phyloP scores from a whole-genome alignment of 2,329 filamentous ascomycete genomes.

The Aureobasidium lini region DNA sequence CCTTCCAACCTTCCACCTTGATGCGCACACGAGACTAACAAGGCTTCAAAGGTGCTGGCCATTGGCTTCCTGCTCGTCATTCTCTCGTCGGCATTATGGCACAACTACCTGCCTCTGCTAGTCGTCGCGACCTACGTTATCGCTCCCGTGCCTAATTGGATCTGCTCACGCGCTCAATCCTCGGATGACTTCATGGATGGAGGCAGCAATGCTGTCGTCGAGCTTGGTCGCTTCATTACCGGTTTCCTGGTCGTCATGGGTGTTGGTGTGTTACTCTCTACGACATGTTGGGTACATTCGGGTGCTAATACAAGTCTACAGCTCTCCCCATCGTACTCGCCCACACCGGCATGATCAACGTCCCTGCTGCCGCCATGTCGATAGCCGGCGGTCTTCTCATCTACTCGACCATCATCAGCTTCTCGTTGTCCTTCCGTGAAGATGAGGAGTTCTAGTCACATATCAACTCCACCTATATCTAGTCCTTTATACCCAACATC shows the following conservation, averaged over 20 bases:
- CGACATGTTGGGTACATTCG: background rate
- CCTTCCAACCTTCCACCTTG: background rate
- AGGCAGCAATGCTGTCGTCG: slow-evolving; percentile 73
- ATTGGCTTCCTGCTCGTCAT: slow-evolving; percentile 99
- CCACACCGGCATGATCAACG: slow-evolving; percentile 73
- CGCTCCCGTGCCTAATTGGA: slow-evolving; percentile 93
- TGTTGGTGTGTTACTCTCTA: slow-evolving; percentile 61
- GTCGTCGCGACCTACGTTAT: slow-evolving; percentile 94
- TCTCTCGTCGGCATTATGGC: slow-evolving; percentile 89
- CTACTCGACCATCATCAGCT: slow-evolving; percentile 96
- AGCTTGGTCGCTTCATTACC: slow-evolving; percentile 88
- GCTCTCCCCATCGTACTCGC: slow-evolving; percentile 83
- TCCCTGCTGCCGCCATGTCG: slow-evolving; percentile 90
- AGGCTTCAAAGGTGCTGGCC: slow-evolving; percentile 64
- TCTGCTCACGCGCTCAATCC: slow-evolving; percentile 79
- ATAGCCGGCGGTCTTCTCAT: slow-evolving; percentile 88
- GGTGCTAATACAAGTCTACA: slow-evolving; percentile 31
- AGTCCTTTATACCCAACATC: slow-evolving; percentile 16
- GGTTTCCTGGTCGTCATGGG: slow-evolving; percentile 97
- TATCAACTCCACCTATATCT: slow-evolving; percentile 31
- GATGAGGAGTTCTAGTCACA: slow-evolving; percentile 76
- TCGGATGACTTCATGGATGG: slow-evolving; percentile 93
- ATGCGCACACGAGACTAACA: slow-evolving; percentile 7
- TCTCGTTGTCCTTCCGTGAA: slow-evolving; percentile 96
- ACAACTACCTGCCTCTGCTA: slow-evolving; percentile 88